These are phyloP conservation scores for Tricholoma flavovirens DNA, from an alignment of 768 basidiomycete genomes.

Conservation along the genomic window DNA sequence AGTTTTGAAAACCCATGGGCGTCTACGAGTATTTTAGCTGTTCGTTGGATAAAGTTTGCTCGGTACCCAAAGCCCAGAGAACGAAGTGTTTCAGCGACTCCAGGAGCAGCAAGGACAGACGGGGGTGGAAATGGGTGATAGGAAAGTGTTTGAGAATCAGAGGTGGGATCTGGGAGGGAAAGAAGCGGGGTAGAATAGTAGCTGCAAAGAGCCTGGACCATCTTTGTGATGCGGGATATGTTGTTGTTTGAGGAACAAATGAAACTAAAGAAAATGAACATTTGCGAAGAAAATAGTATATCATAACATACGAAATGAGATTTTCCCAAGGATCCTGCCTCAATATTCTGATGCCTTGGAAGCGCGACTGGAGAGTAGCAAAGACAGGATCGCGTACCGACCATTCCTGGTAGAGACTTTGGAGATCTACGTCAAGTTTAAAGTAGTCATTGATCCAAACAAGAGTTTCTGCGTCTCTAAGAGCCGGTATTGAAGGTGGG, in stretches of 20 bases:
- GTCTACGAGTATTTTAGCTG: constrained; percentile 72
- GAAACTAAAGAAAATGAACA: constrained; percentile 49
- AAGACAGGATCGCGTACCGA: constrained; percentile 69
- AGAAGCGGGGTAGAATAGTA: constrained; percentile 71
- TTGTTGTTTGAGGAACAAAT: constrained; percentile 99
- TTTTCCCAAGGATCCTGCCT: constrained; percentile 97
- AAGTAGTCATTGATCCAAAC: constrained; percentile 84
- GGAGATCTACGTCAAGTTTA: constrained; percentile 73
- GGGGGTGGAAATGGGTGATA: constrained; percentile 89
- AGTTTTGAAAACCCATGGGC: constrained; percentile 31
- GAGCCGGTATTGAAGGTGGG: constrained; percentile 25
- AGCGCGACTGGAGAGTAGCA: constrained; percentile 50
- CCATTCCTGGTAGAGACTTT: constrained; percentile 73
- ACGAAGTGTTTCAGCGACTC: constrained; percentile 61
- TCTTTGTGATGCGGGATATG: constrained; percentile 88
- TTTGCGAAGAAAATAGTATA: background rate
- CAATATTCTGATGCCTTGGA: constrained; percentile 79
- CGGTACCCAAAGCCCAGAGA: constrained; percentile 93
- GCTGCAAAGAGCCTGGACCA: constrained; percentile 79
- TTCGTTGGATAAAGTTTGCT: constrained; percentile 81
- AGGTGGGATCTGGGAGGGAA: constrained; percentile 32
- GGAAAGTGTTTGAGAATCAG: constrained; percentile 5
- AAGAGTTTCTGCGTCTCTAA: constrained; percentile 59
- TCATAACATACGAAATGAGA: constrained; percentile 77
- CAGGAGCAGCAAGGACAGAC: constrained; percentile 51